Evolutionary conservation across 805 yeast genomes (phyloP), one percentile per base, ranked within the genome.

Genomic region (Candida tibetensis): DNA sequence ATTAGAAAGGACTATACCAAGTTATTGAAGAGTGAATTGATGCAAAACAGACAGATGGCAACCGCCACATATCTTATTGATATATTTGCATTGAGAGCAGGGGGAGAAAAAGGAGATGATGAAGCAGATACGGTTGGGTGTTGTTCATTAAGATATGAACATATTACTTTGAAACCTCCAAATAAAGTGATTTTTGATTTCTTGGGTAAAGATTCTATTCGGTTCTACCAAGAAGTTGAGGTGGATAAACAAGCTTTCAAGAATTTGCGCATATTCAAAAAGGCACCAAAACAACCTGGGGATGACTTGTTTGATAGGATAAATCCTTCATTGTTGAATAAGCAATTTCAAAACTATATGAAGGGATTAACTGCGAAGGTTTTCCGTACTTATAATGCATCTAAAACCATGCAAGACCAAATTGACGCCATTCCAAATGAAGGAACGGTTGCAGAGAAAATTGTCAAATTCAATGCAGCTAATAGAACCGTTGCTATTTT

Each of bases 81-180:
- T 66, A 80, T 83, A 3, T 82, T 91, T 54, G 98, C 98, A 0
- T 73, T 91, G 47, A 85, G 98, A 82, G 97, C 97, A 1, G 97
- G 97, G 58, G 96, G 97, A 52, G 97, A 91, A 62, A 91, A 91
- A 60, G 84, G 91, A 8, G 98, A 91, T 3, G 98, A 91, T 49
- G 97, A 90, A 58, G 98, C 98, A 2, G 98, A 91, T 58, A 91
- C 98, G 1, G 98, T 91, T 31, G 98, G 98, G 31, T 91, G 98
- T 64, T 91, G 98, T 65, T 90, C 97, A 1, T 73, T 91, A 48
- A 71, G 98, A 53, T 90, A 69, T 55, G 98, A 90, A 58, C 98
- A 90, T 62, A 76, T 91, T 30, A 82, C 90, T 1, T 70, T 91
- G 41, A 77, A 77, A 48, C 95, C 96, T 2, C 96, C 96, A 6